Base-by-base conservation (phyloP, 1,139 yeast genomes). In the Tardiomyces blankii region DNA sequence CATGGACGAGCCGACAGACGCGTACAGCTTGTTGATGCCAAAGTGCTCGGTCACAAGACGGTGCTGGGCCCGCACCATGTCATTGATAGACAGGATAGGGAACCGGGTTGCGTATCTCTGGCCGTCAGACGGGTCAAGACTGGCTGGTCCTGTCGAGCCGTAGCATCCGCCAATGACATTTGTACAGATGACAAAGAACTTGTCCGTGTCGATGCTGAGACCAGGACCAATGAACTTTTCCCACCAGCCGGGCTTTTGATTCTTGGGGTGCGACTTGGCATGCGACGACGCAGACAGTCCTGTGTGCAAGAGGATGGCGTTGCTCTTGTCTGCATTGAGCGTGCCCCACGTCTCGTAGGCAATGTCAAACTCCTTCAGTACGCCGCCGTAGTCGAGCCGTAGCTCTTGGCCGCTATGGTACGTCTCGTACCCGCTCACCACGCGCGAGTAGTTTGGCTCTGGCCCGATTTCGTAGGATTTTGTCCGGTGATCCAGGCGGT, bases 301-400 rank as follows among this genome's bases (percentile, higher is more conserved):
- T 0, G 97, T 89, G 59, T 88, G 96, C 8, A 88, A 67, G 38
- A 89, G 69, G 25, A 88, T 75, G 14, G 88, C 84, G 60, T 88
- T 88, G 16, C 84, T 75, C 51, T 69, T 77, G 41, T 69, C 73
- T 1, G 64, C 60, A 52, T 85, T 83, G 49, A 88, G 67, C 3
- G 63, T 55, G 8, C 97, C 96, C 96, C 96, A 88, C 1, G 91
- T 77, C 63, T 88, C 97, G 65, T 84, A 89, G 0, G 96, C 96
- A 25, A 88, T 72, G 54, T 83, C 79, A 56, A 77, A 86, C 51
- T 76, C 78, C 1, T 87, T 86, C 39, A 88, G 67, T 49, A 68
- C 73, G 1, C 93, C 94, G 13, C 97, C 96, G 59, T 82, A 78
- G 59, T 89, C 96, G 25, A 88, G 70, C 47, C 75, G 76, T 4